Conservation (phyloP, 306 rosid genomes). For the Acacia crassicarpa region DNA sequence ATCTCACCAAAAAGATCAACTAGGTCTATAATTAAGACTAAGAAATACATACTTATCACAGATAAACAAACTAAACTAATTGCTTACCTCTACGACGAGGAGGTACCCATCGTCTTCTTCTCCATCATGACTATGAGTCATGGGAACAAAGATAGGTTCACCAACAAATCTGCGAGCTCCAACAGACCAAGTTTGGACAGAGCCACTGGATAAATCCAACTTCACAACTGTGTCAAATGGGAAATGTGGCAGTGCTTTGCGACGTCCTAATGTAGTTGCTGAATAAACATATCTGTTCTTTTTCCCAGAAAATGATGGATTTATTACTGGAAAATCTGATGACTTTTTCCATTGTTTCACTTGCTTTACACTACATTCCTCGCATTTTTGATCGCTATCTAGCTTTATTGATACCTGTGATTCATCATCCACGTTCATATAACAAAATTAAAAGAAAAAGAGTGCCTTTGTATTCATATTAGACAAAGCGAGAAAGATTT, state of each 20-base stretch:
- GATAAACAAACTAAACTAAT: no score
- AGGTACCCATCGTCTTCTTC: conserved; percentile 80
- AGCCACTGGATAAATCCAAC: conserved; percentile 41
- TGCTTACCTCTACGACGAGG: conserved; percentile 81
- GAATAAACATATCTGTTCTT: conserved; percentile 65
- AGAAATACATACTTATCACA: no score
- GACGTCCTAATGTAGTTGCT: conserved; percentile 74
- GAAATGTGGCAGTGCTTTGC: conserved; percentile 70
- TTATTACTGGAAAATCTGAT: conserved; percentile 78
- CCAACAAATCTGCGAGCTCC: conserved; percentile 78
- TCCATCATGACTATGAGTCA: conserved; percentile 38
- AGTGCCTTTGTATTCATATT: background rate
- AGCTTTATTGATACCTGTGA: conserved; percentile 60
- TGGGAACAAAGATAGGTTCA: conserved; percentile 77
- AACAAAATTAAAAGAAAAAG: background rate
- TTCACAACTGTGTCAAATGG: conserved; percentile 78
- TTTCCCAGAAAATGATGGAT: conserved; percentile 65
- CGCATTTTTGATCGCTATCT: conserved; percentile 46
- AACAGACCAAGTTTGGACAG: conserved; percentile 65
- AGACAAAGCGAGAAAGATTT: background rate
- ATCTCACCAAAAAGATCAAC: no score
- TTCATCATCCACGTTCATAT: background rate
- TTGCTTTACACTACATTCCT: conserved; percentile 53
- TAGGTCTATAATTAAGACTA: no score
- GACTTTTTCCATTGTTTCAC: conserved; percentile 59